Percentiles rank a stretch among this genome's conserved stretches.
phyloP scores from a whole-genome alignment of 441 rosid species.

The Populus hybrid region DNA sequence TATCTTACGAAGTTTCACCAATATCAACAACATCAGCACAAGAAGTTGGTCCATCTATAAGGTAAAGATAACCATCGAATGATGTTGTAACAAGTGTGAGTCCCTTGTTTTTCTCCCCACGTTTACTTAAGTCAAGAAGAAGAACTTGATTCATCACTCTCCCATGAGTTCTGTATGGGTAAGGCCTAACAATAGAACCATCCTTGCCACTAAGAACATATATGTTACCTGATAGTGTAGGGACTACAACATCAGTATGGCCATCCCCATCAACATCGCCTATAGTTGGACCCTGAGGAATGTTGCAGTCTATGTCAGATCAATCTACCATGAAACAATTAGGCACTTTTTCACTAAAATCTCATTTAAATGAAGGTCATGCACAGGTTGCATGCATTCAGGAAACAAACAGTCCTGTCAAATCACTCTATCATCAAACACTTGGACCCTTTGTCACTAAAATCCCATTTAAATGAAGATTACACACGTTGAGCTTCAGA shows the following conservation, averaged over 20 bases:
- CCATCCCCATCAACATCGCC: constrained; percentile 99
- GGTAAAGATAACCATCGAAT: constrained; percentile 95
- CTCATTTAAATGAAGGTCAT: neutral
- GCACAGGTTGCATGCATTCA: neutral
- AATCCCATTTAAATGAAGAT: neutral
- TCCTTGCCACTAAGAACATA: constrained; percentile 96
- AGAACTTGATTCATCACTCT: constrained; percentile 98
- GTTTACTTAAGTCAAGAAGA: constrained; percentile 84
- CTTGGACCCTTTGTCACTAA: neutral
- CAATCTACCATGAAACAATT: constrained; percentile 13
- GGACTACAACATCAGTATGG: constrained; percentile 88
- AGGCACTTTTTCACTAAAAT: neutral
- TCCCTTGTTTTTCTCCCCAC: constrained; percentile 76
- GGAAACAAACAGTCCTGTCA: neutral
- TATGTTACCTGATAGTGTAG: constrained; percentile 94
- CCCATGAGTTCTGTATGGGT: constrained; percentile 98
- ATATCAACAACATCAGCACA: constrained; percentile 97
- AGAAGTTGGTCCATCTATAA: constrained; percentile 97
- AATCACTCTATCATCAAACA: neutral
- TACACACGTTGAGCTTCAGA: neutral
- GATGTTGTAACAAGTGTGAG: constrained; percentile 93
- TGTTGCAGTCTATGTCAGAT: constrained; percentile 23
- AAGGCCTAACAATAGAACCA: constrained; percentile 83
- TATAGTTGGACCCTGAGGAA: constrained; percentile 77
- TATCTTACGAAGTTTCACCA: constrained; percentile 98